Conservation (phyloP, 1,284 basidiomycete genomes). For the Paramarasmius palmivorus region DNA sequence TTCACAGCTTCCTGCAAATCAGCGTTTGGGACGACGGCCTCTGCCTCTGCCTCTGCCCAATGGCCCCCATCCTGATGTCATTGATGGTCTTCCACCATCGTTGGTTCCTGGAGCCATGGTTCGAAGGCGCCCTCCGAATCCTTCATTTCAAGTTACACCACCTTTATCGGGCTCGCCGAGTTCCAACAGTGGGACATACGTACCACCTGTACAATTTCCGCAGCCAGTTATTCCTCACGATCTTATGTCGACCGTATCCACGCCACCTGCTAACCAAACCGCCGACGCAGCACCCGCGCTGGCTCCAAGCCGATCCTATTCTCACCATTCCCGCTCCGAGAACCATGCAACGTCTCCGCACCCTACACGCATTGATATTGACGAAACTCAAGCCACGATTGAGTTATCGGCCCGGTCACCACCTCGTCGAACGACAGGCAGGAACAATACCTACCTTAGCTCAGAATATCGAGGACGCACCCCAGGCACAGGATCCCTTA, state of each 20-base stretch:
- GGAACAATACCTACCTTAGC: background rate
- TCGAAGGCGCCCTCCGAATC: background rate
- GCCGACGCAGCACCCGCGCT: background rate
- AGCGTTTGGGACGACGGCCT: too few species aligned
- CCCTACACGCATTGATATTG: constrained; percentile 15
- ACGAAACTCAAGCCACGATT: constrained; percentile 6
- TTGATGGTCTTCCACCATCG: background rate
- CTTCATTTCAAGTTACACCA: background rate
- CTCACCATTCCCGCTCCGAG: background rate
- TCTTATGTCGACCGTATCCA: background rate
- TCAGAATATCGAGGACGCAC: background rate
- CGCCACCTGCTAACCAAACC: background rate
- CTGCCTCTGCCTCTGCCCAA: background rate
- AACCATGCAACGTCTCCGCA: constrained; percentile 8
- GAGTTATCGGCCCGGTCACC: background rate
- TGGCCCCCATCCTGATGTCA: background rate
- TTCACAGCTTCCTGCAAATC: background rate
- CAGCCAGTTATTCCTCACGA: too few species aligned
- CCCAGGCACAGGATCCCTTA: background rate
- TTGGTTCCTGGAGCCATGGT: background rate
- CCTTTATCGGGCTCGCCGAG: background rate
- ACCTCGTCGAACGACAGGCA: constrained; percentile 3
- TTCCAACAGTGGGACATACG: background rate
- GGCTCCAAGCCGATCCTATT: background rate
- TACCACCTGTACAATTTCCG: background rate